These are phyloP conservation scores for Fragaria vesca DNA, from an alignment of 306 rosid species.

Conservation along the genomic window DNA sequence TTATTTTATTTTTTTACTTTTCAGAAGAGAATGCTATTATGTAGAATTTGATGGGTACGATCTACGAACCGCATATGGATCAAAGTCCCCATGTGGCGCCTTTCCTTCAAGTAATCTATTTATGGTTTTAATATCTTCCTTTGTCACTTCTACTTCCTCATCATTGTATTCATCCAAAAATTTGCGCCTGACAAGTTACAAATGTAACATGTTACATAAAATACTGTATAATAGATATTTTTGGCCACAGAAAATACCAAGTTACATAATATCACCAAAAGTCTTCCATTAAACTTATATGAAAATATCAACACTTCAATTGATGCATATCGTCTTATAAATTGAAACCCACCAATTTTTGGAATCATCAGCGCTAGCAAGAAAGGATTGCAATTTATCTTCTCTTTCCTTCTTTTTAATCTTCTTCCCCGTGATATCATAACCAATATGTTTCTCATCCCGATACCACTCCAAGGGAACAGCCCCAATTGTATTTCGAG, in stretches of 20 bases:
- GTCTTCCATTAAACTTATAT: neutral
- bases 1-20: too few species aligned
- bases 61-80: slow-evolving; percentile 67
- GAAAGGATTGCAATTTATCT: slow-evolving; percentile 75
- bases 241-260: neutral
- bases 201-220: neutral
- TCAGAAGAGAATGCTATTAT: neutral
- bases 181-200: slow-evolving; percentile 61
- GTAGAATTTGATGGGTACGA: slow-evolving; percentile 12
- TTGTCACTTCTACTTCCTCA: slow-evolving; percentile 69
- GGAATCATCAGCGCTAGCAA: slow-evolving; percentile 76
- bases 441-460: slow-evolving; percentile 90
- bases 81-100: slow-evolving; percentile 84
- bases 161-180: slow-evolving; percentile 74
- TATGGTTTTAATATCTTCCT: slow-evolving; percentile 60
- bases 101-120: slow-evolving; percentile 58
- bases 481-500: slow-evolving; percentile 82
- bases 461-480: slow-evolving; percentile 84
- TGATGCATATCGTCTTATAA: neutral
- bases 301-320: neutral
- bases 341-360: slow-evolving; percentile 64
- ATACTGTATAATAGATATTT: neutral
- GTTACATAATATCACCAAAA: neutral
- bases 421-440: slow-evolving; percentile 77
- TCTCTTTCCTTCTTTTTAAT: slow-evolving; percentile 70